Evolutionary conservation across 1,284 basidiomycete species (phyloP).

Genomic region (Naganishia sp.): DNA sequence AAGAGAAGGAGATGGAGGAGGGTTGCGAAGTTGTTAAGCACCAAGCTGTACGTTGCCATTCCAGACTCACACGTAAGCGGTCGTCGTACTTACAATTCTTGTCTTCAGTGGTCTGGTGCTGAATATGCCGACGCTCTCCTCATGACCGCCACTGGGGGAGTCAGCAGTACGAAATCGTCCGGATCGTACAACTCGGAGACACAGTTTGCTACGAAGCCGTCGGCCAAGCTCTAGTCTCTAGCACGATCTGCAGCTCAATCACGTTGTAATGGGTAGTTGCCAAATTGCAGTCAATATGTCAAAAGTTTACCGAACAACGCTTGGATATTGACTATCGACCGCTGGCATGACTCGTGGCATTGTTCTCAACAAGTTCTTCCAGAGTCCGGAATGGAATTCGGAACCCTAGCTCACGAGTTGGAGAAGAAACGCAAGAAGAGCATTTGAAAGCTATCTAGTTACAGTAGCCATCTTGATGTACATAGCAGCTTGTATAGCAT

Average conservation of each 20-base stretch:
- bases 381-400: too few species aligned
- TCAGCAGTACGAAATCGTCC: constrained; percentile 95
- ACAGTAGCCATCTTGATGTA: too few species aligned
- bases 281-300: too few species aligned
- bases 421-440: too few species aligned
- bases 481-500: too few species aligned
- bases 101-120: constrained; percentile 83
- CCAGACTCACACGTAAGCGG: not conserved
- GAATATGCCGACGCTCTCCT: constrained; percentile 89
- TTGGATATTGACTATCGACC: too few species aligned
- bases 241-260: not conserved
- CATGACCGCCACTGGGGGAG: constrained; percentile 91
- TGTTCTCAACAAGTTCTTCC: too few species aligned
- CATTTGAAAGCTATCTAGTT: too few species aligned
- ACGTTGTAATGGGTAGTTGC: constrained; percentile 10
- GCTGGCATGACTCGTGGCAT: too few species aligned
- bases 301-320: too few species aligned
- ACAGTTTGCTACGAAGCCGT: constrained; percentile 64
- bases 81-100: constrained; percentile 31
- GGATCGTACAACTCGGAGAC: constrained; percentile 80
- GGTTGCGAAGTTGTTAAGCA: constrained; percentile 81
- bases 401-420: too few species aligned
- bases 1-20: constrained; percentile 81
- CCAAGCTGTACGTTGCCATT: constrained; percentile 51
- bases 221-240: constrained; percentile 16